These are phyloP conservation scores for Hordeum marinum DNA, from an alignment of 176 grass and related monocot genomes.

Conservation along the genomic window DNA sequence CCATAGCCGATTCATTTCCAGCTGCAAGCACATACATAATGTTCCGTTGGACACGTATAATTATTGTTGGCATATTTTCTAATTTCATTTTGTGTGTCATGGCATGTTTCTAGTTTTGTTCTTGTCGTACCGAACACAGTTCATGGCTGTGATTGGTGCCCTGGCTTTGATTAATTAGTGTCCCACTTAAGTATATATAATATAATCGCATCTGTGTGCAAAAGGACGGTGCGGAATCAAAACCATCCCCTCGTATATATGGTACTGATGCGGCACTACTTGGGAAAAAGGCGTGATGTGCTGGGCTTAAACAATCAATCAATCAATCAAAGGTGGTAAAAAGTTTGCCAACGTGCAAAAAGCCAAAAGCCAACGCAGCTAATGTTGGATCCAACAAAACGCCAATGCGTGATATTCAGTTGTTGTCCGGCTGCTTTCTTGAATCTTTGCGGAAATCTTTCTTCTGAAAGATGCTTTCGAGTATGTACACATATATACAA, in stretches of 20 bases:
- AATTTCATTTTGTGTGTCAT: too few species aligned
- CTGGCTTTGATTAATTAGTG: background rate
- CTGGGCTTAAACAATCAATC: background rate
- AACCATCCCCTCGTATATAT: background rate
- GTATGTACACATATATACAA: background rate
- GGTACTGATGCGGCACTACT: background rate
- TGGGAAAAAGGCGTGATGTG: slow-evolving; percentile 10
- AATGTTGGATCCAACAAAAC: slow-evolving; percentile 22
- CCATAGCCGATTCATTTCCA: slow-evolving; percentile 1
- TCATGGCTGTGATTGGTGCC: background rate
- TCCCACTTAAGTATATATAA: background rate
- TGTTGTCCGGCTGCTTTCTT: background rate
- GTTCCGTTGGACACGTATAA: background rate
- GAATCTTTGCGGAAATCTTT: background rate
- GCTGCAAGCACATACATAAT: background rate
- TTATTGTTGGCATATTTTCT: background rate
- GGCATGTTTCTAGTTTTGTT: background rate
- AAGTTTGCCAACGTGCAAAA: slow-evolving; percentile 27
- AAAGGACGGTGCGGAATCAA: background rate
- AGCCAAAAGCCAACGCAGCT: slow-evolving; percentile 8
- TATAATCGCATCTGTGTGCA: too few species aligned
- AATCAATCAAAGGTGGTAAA: background rate
- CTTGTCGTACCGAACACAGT: background rate
- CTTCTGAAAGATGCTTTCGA: background rate
- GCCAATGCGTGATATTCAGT: background rate